These are phyloP conservation scores for Closterium sp. DNA, from an alignment of 139 green algal genomes.

Conservation along the genomic window DNA sequence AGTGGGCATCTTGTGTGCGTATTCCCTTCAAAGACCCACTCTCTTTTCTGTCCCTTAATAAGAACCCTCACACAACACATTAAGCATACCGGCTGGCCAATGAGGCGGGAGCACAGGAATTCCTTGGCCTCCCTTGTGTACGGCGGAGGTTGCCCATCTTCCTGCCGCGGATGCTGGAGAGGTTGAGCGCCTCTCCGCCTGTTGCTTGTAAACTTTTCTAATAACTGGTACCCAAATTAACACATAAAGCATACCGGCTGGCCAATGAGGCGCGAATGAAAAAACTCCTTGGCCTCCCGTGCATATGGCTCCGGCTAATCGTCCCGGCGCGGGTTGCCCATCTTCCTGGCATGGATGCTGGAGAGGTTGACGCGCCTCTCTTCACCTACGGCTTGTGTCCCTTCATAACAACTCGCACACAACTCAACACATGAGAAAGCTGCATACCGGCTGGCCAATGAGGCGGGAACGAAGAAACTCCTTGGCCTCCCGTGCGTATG, in stretches of 20 bases:
- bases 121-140: conserved; percentile 85
- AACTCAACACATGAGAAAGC: too few relatives aligned
- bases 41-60: too few relatives aligned
- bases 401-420: background rate
- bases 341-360: conserved; percentile 77
- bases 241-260: conserved; percentile 41
- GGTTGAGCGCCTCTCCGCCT: conserved; percentile 65
- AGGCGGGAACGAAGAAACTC: conserved; percentile 78
- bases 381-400: too few relatives aligned
- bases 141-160: conserved; percentile 37
- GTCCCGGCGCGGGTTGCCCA: conserved; percentile 59
- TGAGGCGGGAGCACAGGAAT: conserved; percentile 71
- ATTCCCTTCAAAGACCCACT: too few relatives aligned
- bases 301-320: conserved; percentile 73
- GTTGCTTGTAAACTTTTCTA: background rate
- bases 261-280: conserved; percentile 66
- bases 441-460: conserved; percentile 56
- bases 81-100: conserved; percentile 53
- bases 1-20: too few relatives aligned
- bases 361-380: conserved; percentile 76
- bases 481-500: conserved; percentile 80
- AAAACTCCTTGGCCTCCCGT: conserved; percentile 85
- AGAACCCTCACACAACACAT: too few relatives aligned
- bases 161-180: conserved; percentile 84
- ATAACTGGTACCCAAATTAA: background rate